A percentile compares a stretch with the other conserved stretches of the same genome.
Evolutionary conservation across 106 monocot genomes (phyloP).

Genomic region (Phalaenopsis equestris): DNA sequence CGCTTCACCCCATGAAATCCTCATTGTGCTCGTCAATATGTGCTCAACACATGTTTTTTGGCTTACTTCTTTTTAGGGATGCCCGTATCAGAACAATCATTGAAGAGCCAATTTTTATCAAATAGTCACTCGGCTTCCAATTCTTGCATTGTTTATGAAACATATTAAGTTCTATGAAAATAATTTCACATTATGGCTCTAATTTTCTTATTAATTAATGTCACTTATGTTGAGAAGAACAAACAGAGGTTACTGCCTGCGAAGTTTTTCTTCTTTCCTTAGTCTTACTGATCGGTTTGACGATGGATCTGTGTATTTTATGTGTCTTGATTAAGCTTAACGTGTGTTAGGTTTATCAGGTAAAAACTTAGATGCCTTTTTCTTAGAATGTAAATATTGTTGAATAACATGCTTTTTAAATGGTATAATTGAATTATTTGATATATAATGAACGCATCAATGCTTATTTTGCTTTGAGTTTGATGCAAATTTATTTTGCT

Average conservation of each 20-base stretch:
- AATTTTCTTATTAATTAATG: constrained; percentile 3
- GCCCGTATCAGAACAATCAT: background rate
- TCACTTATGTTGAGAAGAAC: background rate
- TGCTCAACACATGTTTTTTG: background rate
- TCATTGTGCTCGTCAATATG: background rate
- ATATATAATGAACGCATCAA: background rate
- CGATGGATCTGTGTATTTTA: background rate
- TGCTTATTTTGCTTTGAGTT: background rate
- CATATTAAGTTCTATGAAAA: background rate
- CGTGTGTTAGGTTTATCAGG: background rate
- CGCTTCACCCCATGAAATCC: background rate
- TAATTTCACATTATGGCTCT: background rate
- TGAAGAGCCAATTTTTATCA: background rate
- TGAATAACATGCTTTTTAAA: background rate
- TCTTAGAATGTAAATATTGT: background rate
- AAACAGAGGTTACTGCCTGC: background rate
- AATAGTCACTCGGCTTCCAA: background rate
- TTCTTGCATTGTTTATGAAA: background rate
- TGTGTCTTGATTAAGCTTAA: background rate
- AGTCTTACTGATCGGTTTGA: background rate
- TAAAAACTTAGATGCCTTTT: too few relatives aligned
- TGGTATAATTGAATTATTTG: background rate
- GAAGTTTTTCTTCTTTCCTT: constrained; percentile 5
- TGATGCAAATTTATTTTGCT: background rate
- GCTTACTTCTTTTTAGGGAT: background rate